Conservation (phyloP, 192 early-diverging fungal species). For the Spinellus fusiger region DNA sequence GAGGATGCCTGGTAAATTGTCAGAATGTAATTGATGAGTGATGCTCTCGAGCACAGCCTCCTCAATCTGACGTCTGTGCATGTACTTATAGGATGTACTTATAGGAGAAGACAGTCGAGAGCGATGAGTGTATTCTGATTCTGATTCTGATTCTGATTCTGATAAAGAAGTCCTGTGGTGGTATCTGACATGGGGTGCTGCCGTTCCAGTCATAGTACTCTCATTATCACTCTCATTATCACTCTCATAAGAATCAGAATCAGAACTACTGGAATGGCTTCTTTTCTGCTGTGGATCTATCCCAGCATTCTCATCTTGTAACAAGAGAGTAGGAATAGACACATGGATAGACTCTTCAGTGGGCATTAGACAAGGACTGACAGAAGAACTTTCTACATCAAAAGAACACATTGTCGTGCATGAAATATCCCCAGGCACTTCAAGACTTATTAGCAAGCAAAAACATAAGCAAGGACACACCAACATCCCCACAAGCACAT, state of each 20-base stretch:
- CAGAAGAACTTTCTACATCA: too few relatives aligned
- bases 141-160: slow-evolving; percentile 21
- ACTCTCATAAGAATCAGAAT: not conserved
- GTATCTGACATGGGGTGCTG: not conserved
- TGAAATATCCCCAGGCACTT: too few relatives aligned
- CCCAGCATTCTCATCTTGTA: too few relatives aligned
- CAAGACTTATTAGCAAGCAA: too few relatives aligned
- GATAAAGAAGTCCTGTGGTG: not conserved
- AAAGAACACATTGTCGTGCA: too few relatives aligned
- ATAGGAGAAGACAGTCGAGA: not conserved
- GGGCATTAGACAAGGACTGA: too few relatives aligned
- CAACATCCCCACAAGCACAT: too few relatives aligned
- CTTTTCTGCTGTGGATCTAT: too few relatives aligned
- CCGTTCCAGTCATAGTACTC: slow-evolving; percentile 1
- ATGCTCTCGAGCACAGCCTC: slow-evolving; percentile 18
- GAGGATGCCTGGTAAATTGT: slow-evolving; percentile 18
- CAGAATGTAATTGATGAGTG: slow-evolving; percentile 12
- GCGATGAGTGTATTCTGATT: not conserved
- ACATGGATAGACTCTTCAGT: too few relatives aligned
- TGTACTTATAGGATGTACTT: slow-evolving; percentile 10
- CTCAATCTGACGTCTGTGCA: slow-evolving; percentile 16
- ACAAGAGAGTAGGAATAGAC: too few relatives aligned
- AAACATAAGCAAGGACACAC: too few relatives aligned
- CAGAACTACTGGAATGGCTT: too few relatives aligned
- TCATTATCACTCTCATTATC: slow-evolving; percentile 5